A percentile compares a stretch with the other conserved stretches of the same genome.
Conservation (phyloP, 495 filamentous ascomycete genomes). For the Xanthoparmelia taractica region DNA sequence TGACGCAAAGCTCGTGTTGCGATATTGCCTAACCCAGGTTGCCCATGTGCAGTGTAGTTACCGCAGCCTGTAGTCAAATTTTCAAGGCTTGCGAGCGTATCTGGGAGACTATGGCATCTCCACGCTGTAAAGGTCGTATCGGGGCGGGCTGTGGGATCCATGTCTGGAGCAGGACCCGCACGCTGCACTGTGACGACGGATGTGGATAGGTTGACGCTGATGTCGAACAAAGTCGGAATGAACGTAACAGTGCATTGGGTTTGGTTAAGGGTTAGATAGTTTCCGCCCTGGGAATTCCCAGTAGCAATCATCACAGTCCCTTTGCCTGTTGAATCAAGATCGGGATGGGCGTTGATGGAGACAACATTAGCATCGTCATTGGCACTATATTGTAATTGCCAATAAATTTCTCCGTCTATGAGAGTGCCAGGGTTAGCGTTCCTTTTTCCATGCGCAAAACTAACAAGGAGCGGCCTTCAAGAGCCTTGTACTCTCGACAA, state of each 20-base stretch:
- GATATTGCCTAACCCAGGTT: conserved; percentile 9
- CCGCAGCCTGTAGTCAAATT: background rate
- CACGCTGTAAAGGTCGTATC: conserved; percentile 10
- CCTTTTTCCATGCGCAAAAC: background rate
- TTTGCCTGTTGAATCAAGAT: background rate
- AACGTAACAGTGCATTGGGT: conserved; percentile 2
- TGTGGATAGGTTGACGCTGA: background rate
- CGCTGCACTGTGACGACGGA: background rate
- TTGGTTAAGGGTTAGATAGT: conserved; percentile 1
- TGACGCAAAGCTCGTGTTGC: conserved; percentile 10
- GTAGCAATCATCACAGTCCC: conserved; percentile 6
- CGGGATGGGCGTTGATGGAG: conserved; percentile 11
- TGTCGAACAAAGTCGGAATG: conserved; percentile 6
- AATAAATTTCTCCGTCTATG: background rate
- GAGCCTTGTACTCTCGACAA: background rate
- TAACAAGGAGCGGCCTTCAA: background rate
- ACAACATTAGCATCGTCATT: conserved; percentile 1
- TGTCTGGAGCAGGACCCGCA: background rate
- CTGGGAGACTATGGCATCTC: background rate
- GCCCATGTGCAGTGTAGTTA: conserved; percentile 10
- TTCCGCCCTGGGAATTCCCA: background rate
- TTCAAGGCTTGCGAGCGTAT: background rate
- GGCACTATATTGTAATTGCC: conserved; percentile 10
- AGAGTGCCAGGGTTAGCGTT: background rate
- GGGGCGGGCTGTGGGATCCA: conserved; percentile 7